Conservation (phyloP, 2,329 filamentous ascomycete genomes). For the Talaromyces sp. region DNA sequence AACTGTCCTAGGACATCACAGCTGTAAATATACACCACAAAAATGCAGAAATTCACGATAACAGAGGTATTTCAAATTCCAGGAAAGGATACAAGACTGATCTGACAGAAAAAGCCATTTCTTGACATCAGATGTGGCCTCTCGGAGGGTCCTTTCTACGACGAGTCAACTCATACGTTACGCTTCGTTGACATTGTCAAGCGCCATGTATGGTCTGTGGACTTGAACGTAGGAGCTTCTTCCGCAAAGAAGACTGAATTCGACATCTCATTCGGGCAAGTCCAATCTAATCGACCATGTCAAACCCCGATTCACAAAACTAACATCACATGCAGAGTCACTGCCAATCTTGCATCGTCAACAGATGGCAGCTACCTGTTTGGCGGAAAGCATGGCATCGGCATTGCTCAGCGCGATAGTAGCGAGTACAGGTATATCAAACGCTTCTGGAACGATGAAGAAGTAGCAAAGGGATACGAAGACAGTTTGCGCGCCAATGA, state of each 20-base stretch:
- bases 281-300: background rate
- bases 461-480: slow-evolving; percentile 18
- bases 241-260: slow-evolving; percentile 55
- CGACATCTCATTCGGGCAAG: slow-evolving; percentile 42
- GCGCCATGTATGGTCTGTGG: slow-evolving; percentile 40
- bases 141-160: slow-evolving; percentile 25
- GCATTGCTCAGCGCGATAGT: slow-evolving; percentile 25
- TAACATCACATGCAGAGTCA: slow-evolving; percentile 44
- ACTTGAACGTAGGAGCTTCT: slow-evolving; percentile 17
- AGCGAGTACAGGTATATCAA: slow-evolving; percentile 6
- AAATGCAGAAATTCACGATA: slow-evolving; percentile 8
- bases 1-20: background rate
- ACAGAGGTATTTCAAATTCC: slow-evolving; percentile 5
- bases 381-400: slow-evolving; percentile 72
- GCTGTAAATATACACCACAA: background rate
- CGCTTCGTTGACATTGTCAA: slow-evolving; percentile 54
- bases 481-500: slow-evolving; percentile 59
- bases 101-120: slow-evolving; percentile 18
- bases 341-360: slow-evolving; percentile 67
- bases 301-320: background rate
- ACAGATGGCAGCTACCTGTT: slow-evolving; percentile 60
- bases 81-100: background rate
- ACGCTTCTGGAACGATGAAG: slow-evolving; percentile 7
- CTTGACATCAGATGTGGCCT: slow-evolving; percentile 18
- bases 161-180: slow-evolving; percentile 20